phyloP scores from a whole-genome alignment of 108 stramenopile genomes.

The Nannochloropsis oceanica region DNA sequence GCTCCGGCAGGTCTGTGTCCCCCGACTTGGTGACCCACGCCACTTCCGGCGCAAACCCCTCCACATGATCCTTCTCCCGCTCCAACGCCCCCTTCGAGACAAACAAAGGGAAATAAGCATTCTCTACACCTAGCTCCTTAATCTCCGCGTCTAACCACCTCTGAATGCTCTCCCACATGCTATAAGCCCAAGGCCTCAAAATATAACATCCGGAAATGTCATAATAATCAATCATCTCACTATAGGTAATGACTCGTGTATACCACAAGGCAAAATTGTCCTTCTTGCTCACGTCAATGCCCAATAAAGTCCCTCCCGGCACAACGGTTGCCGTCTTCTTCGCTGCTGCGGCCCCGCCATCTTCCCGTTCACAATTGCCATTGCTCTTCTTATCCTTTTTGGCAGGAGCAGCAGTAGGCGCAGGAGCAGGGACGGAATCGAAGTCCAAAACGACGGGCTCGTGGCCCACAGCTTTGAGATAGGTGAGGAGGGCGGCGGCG shows the following conservation, averaged over 20 bases:
- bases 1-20: slow-evolving; percentile 73
- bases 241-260: slow-evolving; percentile 82
- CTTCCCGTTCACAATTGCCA: slow-evolving; percentile 1
- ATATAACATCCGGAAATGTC: slow-evolving; percentile 99
- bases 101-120: slow-evolving; percentile 96
- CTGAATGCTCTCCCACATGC: slow-evolving; percentile 97
- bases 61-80: slow-evolving; percentile 96
- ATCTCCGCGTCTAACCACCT: slow-evolving; percentile 70
- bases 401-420: neutral
- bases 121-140: slow-evolving; percentile 61
- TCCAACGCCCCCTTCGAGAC: slow-evolving; percentile 77
- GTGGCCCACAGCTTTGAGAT: slow-evolving; percentile 42
- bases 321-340: neutral
- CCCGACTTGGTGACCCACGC: slow-evolving; percentile 84
- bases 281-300: slow-evolving; percentile 29
- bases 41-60: slow-evolving; percentile 96
- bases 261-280: slow-evolving; percentile 91
- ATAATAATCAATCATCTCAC: slow-evolving; percentile 98
- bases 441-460: slow-evolving; percentile 46
- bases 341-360: neutral
- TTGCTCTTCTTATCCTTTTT: slow-evolving; percentile 21
- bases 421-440: neutral
- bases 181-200: slow-evolving; percentile 91
- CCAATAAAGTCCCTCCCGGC: slow-evolving; percentile 45
- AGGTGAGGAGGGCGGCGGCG: slow-evolving; percentile 48